Evolutionary conservation across 2,329 filamentous ascomycete genomes (phyloP), one percentile per base, ranked within the genome.

Genomic region (Colletotrichum tropicicola): DNA sequence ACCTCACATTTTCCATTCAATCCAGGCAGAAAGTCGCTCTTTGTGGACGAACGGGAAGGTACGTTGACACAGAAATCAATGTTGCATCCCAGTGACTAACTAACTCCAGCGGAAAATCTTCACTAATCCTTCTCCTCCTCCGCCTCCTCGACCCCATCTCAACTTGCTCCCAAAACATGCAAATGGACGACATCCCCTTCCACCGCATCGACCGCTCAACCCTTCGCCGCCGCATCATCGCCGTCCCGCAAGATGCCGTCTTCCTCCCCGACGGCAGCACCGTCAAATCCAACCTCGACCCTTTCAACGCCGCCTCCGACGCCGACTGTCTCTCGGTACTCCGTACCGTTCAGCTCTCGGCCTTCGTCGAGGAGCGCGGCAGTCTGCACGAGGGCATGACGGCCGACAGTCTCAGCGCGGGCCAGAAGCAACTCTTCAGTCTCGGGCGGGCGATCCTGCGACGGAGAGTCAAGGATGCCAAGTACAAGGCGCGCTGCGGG

Each of bases 361-460:
- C 41, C 2, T 68, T 75, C 21, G 67, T 78, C 6, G 44, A 65
- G 4, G 63, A 70, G 12, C 59, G 67, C 2, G 75, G 74, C 1
- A 74, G 73, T 0, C 59, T 77, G 0, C 58, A 65, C 7, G 70
- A 68, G 1, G 66, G 59, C n/a, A 77, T 88, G 53, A 76, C 78
- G 21, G 74, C 78, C 3, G 76, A 82, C 13, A 77, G 78, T 54
- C 75, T 87, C 6, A 83, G 80, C 8, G 82, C 84, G 59, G 88
- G 88, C 1, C 87, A 89, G 71, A 80, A 80, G 51, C 87, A 90
- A 71, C 78, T 90, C 1, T 87, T 90, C 70, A 87, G 84, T 69
- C 77, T 90, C 8, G 87, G 85, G 2, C 75, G 87, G 5, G 87
- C 85, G 0, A 77, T 89, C 30, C 73, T 89, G 15, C 74, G 81